Evolutionary conservation across 495 filamentous ascomycete species (phyloP).

Genomic region (Choiromyces venosus): DNA sequence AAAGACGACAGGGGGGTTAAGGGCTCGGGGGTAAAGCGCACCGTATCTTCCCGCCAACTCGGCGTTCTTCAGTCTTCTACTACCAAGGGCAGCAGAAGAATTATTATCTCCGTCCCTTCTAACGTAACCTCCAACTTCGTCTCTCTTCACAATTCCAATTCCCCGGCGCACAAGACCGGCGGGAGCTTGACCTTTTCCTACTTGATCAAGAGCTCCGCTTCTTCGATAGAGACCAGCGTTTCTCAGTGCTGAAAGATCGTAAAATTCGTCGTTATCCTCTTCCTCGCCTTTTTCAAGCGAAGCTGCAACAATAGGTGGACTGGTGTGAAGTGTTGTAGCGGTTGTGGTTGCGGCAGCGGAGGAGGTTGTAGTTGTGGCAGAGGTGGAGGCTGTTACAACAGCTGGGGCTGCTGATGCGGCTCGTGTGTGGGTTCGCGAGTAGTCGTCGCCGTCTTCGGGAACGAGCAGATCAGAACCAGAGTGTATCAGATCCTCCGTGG

Average conservation of each 20-base stretch:
- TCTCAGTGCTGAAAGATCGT: slow-evolving; percentile 25
- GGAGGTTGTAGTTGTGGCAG: background rate
- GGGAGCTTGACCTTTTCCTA: background rate
- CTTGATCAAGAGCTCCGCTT: slow-evolving; percentile 13
- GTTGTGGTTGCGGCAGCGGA: background rate
- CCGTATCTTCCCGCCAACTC: slow-evolving; percentile 40
- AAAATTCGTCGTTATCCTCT: slow-evolving; percentile 26
- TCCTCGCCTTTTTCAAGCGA: slow-evolving; percentile 3
- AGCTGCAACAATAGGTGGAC: background rate
- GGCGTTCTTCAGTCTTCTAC: slow-evolving; percentile 37
- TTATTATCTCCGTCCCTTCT: slow-evolving; percentile 19
- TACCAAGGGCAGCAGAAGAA: slow-evolving; percentile 39
- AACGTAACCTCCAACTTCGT: slow-evolving; percentile 18
- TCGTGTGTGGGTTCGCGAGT: background rate
- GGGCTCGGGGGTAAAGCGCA: slow-evolving; percentile 10
- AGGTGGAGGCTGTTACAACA: slow-evolving; percentile 3
- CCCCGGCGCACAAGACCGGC: slow-evolving; percentile 33
- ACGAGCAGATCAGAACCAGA: background rate
- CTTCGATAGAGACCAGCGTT: slow-evolving; percentile 23
- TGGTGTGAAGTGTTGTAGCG: slow-evolving; percentile 5
- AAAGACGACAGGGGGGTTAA: background rate
- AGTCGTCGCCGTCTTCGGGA: background rate
- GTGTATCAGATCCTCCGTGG: background rate
- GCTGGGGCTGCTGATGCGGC: background rate
- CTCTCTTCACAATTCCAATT: slow-evolving; percentile 33